phyloP scores from a whole-genome alignment of 2,329 filamentous ascomycete genomes.

The Chaetomiaceae sp. region DNA sequence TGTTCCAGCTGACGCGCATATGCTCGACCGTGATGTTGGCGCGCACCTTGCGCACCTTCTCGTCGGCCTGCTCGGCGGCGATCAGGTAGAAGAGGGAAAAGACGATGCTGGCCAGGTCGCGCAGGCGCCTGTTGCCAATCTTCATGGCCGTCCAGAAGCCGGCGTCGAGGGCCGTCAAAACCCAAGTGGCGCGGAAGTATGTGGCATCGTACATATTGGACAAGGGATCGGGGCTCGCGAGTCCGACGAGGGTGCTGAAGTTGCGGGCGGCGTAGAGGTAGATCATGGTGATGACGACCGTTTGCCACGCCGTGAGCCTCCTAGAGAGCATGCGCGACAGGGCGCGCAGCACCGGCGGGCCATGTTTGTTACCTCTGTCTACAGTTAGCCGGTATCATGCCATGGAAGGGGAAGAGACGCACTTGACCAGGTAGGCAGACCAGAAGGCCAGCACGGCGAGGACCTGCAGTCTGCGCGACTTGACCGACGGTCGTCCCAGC shows the following conservation, averaged over 20 bases:
- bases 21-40: constrained; percentile 86
- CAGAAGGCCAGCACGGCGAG: constrained; percentile 88
- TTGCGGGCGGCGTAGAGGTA: constrained; percentile 90
- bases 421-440: constrained; percentile 78
- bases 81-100: constrained; percentile 91
- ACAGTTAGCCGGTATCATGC: neutral
- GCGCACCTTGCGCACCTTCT: constrained; percentile 89
- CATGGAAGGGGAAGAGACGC: constrained; percentile 28
- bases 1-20: constrained; percentile 91
- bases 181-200: constrained; percentile 96
- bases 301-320: constrained; percentile 83
- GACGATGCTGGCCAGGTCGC: constrained; percentile 75
- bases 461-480: constrained; percentile 90
- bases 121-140: constrained; percentile 71
- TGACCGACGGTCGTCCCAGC: constrained; percentile 81
- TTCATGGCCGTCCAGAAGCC: constrained; percentile 99
- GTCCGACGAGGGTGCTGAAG: constrained; percentile 84
- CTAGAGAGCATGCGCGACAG: constrained; percentile 68
- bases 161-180: constrained; percentile 88
- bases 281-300: constrained; percentile 78
- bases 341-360: constrained; percentile 68
- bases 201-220: constrained; percentile 88
- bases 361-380: constrained; percentile 75
- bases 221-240: constrained; percentile 89
- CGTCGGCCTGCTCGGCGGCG: constrained; percentile 88